Evolutionary conservation across 2,329 filamentous ascomycete species (phyloP).

Genomic region (Ceratocystis huliohia): DNA sequence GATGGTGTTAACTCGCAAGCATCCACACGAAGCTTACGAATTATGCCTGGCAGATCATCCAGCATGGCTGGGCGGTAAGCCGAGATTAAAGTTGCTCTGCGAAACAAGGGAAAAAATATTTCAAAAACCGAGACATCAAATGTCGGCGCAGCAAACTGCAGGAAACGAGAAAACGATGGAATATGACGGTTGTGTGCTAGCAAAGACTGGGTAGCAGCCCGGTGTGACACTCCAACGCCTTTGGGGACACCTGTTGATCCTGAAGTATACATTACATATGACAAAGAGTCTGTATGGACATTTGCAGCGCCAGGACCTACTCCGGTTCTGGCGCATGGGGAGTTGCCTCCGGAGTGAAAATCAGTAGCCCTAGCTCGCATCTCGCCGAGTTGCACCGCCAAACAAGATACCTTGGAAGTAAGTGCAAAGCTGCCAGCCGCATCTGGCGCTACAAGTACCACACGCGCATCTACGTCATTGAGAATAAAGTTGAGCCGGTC

Average conservation of each 20-base stretch:
- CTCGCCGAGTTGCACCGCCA: conserved; percentile 23
- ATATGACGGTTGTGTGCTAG: conserved; percentile 70
- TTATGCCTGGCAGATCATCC: conserved; percentile 56
- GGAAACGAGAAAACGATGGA: conserved; percentile 62
- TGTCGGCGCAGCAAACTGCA: conserved; percentile 84
- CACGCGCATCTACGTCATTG: conserved; percentile 55
- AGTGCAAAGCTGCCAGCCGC: conserved; percentile 27
- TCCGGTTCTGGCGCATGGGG: not conserved
- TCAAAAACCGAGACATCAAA: conserved; percentile 95
- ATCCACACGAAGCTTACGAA: conserved; percentile 57
- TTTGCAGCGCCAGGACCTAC: not conserved
- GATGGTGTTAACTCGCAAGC: conserved; percentile 83
- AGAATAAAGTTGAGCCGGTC: conserved; percentile 72
- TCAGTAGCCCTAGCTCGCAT: conserved; percentile 25
- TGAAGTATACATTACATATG: conserved; percentile 90
- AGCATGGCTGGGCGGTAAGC: conserved; percentile 59
- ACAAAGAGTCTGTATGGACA: conserved; percentile 36
- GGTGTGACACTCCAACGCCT: conserved; percentile 71
- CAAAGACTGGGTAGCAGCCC: conserved; percentile 66
- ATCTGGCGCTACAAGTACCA: conserved; percentile 52
- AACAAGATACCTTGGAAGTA: not conserved
- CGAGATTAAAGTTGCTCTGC: conserved; percentile 59
- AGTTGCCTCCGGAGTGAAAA: not conserved
- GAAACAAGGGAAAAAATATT: conserved; percentile 75
- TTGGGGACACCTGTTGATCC: conserved; percentile 83